Evolutionary conservation across 306 rosid genomes (phyloP).

Genomic region (Sophora flavescens): DNA sequence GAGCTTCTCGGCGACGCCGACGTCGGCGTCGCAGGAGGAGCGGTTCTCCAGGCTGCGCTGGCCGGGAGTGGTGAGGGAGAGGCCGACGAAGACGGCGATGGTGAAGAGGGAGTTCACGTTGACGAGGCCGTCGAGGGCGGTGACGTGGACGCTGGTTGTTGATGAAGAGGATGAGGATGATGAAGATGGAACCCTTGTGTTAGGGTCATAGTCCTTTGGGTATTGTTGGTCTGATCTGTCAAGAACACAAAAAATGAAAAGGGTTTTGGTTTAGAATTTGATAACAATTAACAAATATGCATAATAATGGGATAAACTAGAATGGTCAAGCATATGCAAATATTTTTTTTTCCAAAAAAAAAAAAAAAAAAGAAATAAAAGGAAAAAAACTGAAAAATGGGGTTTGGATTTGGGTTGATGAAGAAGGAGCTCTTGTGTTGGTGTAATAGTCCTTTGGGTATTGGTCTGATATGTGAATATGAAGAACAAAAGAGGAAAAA

Average conservation of each 20-base stretch:
- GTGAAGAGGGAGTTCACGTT: constrained; percentile 95
- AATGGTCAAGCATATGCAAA: too few relatives aligned
- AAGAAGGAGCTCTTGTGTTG: too few relatives aligned
- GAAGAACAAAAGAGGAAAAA: too few relatives aligned
- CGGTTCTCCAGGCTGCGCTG: constrained; percentile 73
- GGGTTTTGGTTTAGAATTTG: background rate
- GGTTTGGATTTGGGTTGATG: too few relatives aligned
- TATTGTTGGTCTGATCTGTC: constrained; percentile 67
- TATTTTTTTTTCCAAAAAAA: too few relatives aligned
- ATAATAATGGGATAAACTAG: too few relatives aligned
- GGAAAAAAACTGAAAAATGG: too few relatives aligned
- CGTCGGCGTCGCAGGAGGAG: constrained; percentile 71
- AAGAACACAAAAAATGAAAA: background rate
- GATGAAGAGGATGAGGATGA: constrained; percentile 46
- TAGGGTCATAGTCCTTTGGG: constrained; percentile 52
- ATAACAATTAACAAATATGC: too few relatives aligned
- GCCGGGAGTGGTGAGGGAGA: constrained; percentile 69
- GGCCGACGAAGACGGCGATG: constrained; percentile 95
- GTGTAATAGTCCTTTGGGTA: too few relatives aligned
- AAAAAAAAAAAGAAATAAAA: too few relatives aligned
- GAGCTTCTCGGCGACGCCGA: constrained; percentile 73
- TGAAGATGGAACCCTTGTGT: constrained; percentile 32
- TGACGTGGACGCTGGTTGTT: constrained; percentile 86
- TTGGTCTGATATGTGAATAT: too few relatives aligned
- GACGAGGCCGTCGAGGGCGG: constrained; percentile 87